These are phyloP conservation scores for Pisolithus albus DNA, from an alignment of 768 basidiomycete species.

Conservation along the genomic window DNA sequence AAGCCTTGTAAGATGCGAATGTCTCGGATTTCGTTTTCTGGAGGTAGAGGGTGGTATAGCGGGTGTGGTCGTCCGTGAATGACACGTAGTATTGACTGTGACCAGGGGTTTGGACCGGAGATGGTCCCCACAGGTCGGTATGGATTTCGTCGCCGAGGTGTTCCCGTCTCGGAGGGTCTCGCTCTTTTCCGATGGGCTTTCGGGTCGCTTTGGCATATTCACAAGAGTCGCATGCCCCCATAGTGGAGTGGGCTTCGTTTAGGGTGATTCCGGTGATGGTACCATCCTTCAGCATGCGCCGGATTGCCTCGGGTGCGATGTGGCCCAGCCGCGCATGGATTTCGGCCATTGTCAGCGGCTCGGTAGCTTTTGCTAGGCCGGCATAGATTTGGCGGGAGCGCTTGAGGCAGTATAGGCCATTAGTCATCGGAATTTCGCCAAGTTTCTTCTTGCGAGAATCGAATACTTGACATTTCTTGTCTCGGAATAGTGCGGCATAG, in stretches of 20 bases:
- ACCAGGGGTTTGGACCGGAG: conserved; percentile 22
- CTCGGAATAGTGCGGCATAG: conserved; percentile 1
- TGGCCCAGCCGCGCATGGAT: conserved; percentile 1
- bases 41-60: conserved; percentile 1
- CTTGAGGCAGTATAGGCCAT: conserved; percentile 1
- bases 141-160: conserved; percentile 12
- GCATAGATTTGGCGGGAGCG: not conserved
- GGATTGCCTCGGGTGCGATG: not conserved
- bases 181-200: conserved; percentile 5
- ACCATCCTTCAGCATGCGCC: conserved; percentile 3
- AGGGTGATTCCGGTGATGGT: not conserved
- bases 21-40: conserved; percentile 3
- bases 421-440: not conserved
- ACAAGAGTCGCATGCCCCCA: conserved; percentile 10
- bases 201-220: conserved; percentile 6
- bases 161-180: not conserved
- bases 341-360: not conserved
- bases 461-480: conserved; percentile 1
- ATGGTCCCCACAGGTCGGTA: conserved; percentile 41
- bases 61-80: conserved; percentile 7
- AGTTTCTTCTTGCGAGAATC: not conserved
- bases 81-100: conserved; percentile 7
- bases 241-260: not conserved
- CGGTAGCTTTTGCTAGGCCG: not conserved
- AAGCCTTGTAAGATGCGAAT: conserved; percentile 4